These are phyloP conservation scores for Ceratocystis colombiana DNA, from an alignment of 2,329 filamentous ascomycete species.

Conservation along the genomic window DNA sequence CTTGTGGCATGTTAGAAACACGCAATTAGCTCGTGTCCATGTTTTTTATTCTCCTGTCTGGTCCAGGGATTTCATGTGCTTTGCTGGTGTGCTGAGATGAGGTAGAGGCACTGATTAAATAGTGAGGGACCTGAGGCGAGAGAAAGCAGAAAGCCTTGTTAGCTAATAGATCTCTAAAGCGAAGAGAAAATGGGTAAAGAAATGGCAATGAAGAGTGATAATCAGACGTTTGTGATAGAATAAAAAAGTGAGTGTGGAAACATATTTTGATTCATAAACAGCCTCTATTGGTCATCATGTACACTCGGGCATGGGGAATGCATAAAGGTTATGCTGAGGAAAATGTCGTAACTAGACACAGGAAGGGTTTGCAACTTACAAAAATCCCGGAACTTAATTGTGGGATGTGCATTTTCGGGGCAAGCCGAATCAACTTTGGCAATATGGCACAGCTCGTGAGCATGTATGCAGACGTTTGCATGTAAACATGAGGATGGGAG, in stretches of 20 bases:
- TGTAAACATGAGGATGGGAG: slow-evolving; percentile 32
- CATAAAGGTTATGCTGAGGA: neutral
- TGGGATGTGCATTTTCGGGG: neutral
- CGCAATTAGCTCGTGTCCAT: neutral
- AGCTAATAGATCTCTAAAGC: slow-evolving; percentile 16
- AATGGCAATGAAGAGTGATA: slow-evolving; percentile 12
- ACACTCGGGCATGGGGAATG: slow-evolving; percentile 24
- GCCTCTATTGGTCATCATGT: slow-evolving; percentile 38
- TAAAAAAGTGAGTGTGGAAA: slow-evolving; percentile 26
- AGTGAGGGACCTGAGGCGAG: neutral
- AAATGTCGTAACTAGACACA: neutral
- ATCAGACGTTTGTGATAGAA: slow-evolving; percentile 26
- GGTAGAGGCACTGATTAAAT: slow-evolving; percentile 1
- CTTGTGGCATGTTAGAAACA: neutral
- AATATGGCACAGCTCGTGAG: neutral
- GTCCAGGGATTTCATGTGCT: slow-evolving; percentile 22
- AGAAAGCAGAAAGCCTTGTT: slow-evolving; percentile 13
- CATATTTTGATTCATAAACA: slow-evolving; percentile 37
- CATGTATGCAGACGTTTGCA: slow-evolving; percentile 29
- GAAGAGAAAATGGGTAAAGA: slow-evolving; percentile 16
- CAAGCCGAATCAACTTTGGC: neutral
- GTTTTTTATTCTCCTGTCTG: slow-evolving; percentile 23
- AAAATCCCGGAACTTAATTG: neutral
- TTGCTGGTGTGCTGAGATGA: neutral
- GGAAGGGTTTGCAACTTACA: slow-evolving; percentile 28